Percentiles rank a stretch among this genome's conserved stretches.
Evolutionary conservation across 1,139 yeast genomes (phyloP).

Genomic region (Saccharomyces hybrid): DNA sequence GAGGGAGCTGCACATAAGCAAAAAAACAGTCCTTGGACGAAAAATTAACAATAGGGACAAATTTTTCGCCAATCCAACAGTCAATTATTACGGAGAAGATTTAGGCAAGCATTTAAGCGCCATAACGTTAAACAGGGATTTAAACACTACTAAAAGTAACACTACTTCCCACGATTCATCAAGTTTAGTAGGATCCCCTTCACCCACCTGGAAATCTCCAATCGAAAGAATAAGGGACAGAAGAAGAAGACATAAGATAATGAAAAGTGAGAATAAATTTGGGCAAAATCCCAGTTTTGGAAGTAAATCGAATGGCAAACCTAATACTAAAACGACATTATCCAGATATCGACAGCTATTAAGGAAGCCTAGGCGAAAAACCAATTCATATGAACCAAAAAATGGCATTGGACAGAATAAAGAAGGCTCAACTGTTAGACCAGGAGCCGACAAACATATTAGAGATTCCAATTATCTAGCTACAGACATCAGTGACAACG

Average conservation of each 20-base stretch:
- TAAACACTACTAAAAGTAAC: background rate
- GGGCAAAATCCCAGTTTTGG: background rate
- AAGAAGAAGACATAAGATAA: slow-evolving; percentile 3
- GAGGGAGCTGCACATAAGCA: slow-evolving; percentile 22
- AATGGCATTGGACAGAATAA: background rate
- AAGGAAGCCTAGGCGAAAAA: background rate
- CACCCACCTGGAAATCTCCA: slow-evolving; percentile 13
- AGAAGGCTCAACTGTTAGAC: background rate
- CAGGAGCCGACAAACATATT: background rate
- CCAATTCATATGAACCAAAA: background rate
- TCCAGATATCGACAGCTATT: background rate
- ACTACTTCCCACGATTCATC: background rate
- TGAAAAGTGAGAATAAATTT: background rate
- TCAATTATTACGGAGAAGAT: slow-evolving; percentile 10
- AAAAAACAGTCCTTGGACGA: slow-evolving; percentile 28
- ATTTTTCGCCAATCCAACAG: slow-evolving; percentile 23
- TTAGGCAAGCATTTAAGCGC: background rate
- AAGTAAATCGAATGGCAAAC: background rate
- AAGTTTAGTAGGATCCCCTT: slow-evolving; percentile 7
- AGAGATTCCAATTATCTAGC: background rate
- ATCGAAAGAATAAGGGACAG: slow-evolving; percentile 8
- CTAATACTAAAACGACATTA: background rate
- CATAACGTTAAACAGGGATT: background rate
- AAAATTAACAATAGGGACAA: slow-evolving; percentile 26
- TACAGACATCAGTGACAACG: slow-evolving; percentile 5